Evolutionary conservation across 352 stramenopile genomes (phyloP), one percentile per base, ranked within the genome.

Genomic region (Pythium pectinolyticum): DNA sequence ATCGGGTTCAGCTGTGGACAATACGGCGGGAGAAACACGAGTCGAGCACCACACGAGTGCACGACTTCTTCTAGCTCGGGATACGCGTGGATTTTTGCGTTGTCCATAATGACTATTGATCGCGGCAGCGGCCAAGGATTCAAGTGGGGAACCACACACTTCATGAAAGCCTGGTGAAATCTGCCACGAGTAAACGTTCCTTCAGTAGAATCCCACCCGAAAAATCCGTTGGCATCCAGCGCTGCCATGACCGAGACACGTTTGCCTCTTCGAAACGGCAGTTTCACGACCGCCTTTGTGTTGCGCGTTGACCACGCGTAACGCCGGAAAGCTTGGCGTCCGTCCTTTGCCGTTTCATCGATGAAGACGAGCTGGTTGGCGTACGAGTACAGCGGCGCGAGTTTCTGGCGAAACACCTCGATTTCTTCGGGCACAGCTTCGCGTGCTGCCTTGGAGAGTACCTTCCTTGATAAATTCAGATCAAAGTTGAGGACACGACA

Each of bases 41-140:
- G 24, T 17, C 54, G 25, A 20, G 59, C 59, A 20, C 59, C 49
- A 24, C 39, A 43, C 20, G n/a, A 10, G 17, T 61, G 47, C 2
- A 67, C 51, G 19, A 28, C 59, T 11, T 37, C 39, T 2, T 50
- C 59, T 3, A 67, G 37, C 22, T 58, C 49, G 3, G 5, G 17
- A 27, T 67, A 61, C 59, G 61, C 61, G 30, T 98, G 77, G 3
- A 95, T 88, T 9, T 69, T 74, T 6, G 71, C 59, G 37, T 67
- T 70, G 24, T 69, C 55, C 14, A 71, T 30, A 7, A 98, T 70
- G 46, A 98, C 67, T 25, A 90, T 82, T 1, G 74, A 76, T 15
- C 96, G 43, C 3, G 84, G 78, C 3, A 66, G 22, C 3, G 58
- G 49, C 47, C 39, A 59, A 20, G 58, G 58, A 27, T 66, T 66